Conservation (phyloP, 2,329 filamentous ascomycete genomes). For the Penicillium polonicum region DNA sequence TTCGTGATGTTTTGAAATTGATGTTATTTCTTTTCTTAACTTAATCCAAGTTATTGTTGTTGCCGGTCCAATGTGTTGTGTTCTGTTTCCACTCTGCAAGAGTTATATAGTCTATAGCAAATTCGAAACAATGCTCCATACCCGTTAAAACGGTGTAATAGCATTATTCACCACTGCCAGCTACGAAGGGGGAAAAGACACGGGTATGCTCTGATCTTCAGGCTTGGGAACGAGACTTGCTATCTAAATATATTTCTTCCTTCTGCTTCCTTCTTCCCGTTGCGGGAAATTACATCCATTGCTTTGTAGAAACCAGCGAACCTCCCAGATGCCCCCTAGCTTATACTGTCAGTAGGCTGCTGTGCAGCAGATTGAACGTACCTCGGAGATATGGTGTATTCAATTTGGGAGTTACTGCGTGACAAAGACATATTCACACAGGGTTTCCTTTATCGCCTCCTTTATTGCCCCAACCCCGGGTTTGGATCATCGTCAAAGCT, state of each 20-base stretch:
- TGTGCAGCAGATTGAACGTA: too few species aligned
- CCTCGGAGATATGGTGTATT: too few species aligned
- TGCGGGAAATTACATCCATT: neutral
- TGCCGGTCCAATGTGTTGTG: neutral
- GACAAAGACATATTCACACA: too few species aligned
- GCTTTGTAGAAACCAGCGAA: neutral
- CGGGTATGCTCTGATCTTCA: neutral
- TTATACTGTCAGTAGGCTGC: too few species aligned
- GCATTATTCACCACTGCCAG: neutral
- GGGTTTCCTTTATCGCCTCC: too few species aligned
- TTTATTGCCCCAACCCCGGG: too few species aligned
- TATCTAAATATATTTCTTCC: too few species aligned
- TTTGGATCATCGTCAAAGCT: too few species aligned
- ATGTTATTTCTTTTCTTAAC: neutral
- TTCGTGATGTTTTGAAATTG: neutral
- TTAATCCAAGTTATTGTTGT: neutral
- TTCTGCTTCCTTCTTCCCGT: neutral
- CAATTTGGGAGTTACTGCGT: too few species aligned
- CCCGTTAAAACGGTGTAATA: neutral
- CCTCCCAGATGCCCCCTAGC: neutral
- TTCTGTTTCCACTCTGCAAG: neutral
- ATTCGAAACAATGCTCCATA: neutral
- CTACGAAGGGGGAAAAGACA: neutral
- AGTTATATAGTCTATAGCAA: neutral
- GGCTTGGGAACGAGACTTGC: neutral